A percentile compares a stretch with the other conserved stretches of the same genome.
Evolutionary conservation across 257 asterid species (phyloP).

Genomic region (Pogostemon cablin): DNA sequence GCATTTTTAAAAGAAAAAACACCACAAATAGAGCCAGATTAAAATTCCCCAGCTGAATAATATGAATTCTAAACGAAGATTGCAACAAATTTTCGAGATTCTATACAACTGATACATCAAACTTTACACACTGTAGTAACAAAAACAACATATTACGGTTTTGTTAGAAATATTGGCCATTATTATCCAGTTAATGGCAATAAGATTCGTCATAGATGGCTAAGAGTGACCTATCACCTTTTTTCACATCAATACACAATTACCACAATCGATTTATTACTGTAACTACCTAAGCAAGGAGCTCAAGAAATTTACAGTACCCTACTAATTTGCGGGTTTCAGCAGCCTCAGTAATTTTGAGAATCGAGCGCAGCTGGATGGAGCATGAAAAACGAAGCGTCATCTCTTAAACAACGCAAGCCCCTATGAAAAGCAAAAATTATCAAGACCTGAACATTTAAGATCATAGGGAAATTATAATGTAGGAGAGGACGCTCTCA

Average conservation of each 20-base stretch:
- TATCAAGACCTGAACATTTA: neutral
- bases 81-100: too few relatives aligned
- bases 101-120: neutral
- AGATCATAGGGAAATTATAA: neutral
- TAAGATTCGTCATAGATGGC: slow-evolving; percentile 3
- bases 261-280: slow-evolving; percentile 31
- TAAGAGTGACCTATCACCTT: neutral
- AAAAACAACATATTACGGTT: neutral
- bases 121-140: slow-evolving; percentile 24
- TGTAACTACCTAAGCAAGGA: slow-evolving; percentile 36
- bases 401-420: slow-evolving; percentile 20
- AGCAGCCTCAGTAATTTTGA: slow-evolving; percentile 33
- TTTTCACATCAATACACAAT: slow-evolving; percentile 7
- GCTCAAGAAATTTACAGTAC: slow-evolving; percentile 42
- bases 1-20: too few relatives aligned
- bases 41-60: too few relatives aligned
- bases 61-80: too few relatives aligned
- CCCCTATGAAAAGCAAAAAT: slow-evolving; percentile 35
- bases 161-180: neutral
- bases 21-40: too few relatives aligned
- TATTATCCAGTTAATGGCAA: slow-evolving; percentile 23
- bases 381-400: slow-evolving; percentile 27
- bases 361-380: slow-evolving; percentile 29
- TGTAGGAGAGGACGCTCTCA: neutral
- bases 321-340: slow-evolving; percentile 36